Evolutionary conservation across 2,329 filamentous ascomycete genomes (phyloP), one percentile per base, ranked within the genome.

Genomic region (Alternaria ventricosa): DNA sequence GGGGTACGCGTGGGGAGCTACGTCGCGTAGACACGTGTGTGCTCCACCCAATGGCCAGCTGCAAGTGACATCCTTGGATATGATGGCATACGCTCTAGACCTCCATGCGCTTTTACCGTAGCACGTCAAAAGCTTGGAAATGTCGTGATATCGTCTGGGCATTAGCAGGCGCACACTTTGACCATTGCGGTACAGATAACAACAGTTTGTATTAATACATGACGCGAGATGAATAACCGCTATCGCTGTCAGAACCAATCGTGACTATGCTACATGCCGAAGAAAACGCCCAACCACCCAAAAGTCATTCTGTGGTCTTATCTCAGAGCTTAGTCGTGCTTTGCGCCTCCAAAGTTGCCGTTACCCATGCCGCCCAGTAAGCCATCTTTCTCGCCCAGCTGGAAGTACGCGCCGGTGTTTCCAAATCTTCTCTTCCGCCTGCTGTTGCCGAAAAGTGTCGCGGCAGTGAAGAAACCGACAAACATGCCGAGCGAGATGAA

Each of bases 311-410:
- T 28, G 28, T 33, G 9, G n/a, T 55, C 49, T 30, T 27, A n/a
- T 27, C 28, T 9, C 12, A 47, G 30, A 23, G 6, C 47, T 67
- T 51, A 79, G 51, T 77, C 77, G 47, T 77, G 75, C 61, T 78
- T 80, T 28, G 76, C 77, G 0, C 72, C 75, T 6, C 69, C 71
- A 82, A 61, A 57, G 25, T 66, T 63, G 6, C 85, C 82, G 85
- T 87, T 76, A 8, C 88, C 87, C 33, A 69, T 69, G 6, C 70
- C 64, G 4, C 84, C 85, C 53, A 93, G 78, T 20, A 92, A 77
- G 1, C 90, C 89, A 68, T 92, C 89, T 82, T 92, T 92, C 64
- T 89, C 87, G 49, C 90, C 88, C 3, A 91, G 80, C 56, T 86
- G 85, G 78, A 92, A 91, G 75, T 88, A 87, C 3, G 86, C 85